Percentiles rank a stretch among this genome's conserved stretches.
These are phyloP conservation scores for Micractinium conductrix DNA, from an alignment of 139 green algal genomes.

Conservation along the genomic window DNA sequence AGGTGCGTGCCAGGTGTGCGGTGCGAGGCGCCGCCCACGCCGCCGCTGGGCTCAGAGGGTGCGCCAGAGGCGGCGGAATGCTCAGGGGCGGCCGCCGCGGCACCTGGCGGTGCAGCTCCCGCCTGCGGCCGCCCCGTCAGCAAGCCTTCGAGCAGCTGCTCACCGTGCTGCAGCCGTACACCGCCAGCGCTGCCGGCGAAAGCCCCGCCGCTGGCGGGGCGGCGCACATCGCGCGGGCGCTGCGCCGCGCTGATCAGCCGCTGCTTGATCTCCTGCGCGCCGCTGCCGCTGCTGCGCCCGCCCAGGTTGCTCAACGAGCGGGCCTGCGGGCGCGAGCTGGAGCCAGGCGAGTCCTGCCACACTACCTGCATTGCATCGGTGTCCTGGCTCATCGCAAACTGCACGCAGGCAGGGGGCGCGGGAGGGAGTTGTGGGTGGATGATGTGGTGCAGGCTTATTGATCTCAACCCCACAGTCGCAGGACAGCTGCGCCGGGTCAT, in stretches of 20 bases:
- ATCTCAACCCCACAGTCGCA: too few species aligned
- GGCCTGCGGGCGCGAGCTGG: neutral
- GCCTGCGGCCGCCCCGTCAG: neutral
- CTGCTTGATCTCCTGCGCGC: constrained; percentile 29
- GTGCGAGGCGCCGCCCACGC: neutral
- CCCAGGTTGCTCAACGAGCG: constrained; percentile 17
- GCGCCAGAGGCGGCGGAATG: neutral
- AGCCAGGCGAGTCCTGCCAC: constrained; percentile 33
- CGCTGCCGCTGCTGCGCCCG: neutral
- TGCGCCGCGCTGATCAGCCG: constrained; percentile 28
- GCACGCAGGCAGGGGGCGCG: neutral
- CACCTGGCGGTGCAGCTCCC: neutral
- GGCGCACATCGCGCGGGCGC: constrained; percentile 21
- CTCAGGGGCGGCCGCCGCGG: neutral
- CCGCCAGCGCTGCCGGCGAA: neutral
- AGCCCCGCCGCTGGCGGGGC: too few species aligned
- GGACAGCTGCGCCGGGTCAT: neutral
- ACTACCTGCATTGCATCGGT: constrained; percentile 28
- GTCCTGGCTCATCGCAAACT: constrained; percentile 32
- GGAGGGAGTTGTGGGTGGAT: neutral
- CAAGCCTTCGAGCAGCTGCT: constrained; percentile 30
- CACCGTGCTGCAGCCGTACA: neutral
- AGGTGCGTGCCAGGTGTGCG: constrained; percentile 27
- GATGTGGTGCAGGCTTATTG: too few species aligned
- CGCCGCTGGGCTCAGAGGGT: neutral